These are phyloP conservation scores for Madurella fahalii DNA, from an alignment of 2,329 filamentous ascomycete genomes.

Conservation along the genomic window DNA sequence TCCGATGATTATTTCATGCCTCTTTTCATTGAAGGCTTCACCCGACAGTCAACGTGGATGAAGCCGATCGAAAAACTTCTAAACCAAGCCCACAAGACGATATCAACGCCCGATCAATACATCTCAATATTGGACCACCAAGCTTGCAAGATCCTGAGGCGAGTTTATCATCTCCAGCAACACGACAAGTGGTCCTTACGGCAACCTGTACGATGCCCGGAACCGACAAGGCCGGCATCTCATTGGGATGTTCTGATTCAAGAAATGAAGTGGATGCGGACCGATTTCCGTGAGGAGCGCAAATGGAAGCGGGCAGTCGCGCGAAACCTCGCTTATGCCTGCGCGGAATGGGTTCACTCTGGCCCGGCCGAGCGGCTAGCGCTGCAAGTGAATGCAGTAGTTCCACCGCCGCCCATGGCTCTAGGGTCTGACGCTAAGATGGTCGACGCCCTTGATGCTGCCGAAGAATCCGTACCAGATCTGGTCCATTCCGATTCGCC, in stretches of 20 bases:
- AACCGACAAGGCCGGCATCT: conserved; percentile 70
- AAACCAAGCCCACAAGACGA: conserved; percentile 79
- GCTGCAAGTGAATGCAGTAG: conserved; percentile 62
- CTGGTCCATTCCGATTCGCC: conserved; percentile 61
- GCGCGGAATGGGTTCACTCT: conserved; percentile 74
- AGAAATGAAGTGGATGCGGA: conserved; percentile 98
- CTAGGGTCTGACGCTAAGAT: conserved; percentile 28
- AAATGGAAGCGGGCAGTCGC: conserved; percentile 89
- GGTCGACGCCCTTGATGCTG: conserved; percentile 27
- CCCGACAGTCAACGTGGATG: conserved; percentile 54
- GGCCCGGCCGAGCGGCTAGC: conserved; percentile 57
- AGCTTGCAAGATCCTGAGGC: conserved; percentile 77
- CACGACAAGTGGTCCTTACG: conserved; percentile 88
- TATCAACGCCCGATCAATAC: conserved; percentile 80
- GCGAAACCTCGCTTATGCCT: conserved; percentile 74
- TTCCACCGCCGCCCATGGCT: conserved; percentile 36
- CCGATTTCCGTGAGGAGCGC: conserved; percentile 87
- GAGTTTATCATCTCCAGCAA: conserved; percentile 88
- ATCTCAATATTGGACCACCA: conserved; percentile 81
- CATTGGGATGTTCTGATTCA: conserved; percentile 85
- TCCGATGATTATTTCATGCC: conserved; percentile 63
- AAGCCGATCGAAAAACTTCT: conserved; percentile 67
- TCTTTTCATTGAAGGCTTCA: conserved; percentile 56
- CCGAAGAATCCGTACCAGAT: conserved; percentile 59
- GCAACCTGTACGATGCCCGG: conserved; percentile 78